These are phyloP conservation scores for Gleditsia sinensis DNA, from an alignment of 306 rosid species.

Conservation along the genomic window DNA sequence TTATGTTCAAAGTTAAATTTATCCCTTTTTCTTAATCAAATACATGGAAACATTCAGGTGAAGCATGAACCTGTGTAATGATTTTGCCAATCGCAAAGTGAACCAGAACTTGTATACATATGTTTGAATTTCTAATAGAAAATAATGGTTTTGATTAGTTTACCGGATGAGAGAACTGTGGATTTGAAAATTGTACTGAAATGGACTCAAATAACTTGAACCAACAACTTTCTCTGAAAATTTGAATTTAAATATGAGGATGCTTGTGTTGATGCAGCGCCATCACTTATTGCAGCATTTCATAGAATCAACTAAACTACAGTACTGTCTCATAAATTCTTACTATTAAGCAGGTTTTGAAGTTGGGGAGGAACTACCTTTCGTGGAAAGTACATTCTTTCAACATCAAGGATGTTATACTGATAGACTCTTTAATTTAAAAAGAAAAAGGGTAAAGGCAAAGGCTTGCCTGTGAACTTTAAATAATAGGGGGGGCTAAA, in stretches of 20 bases:
- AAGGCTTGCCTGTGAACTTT: conserved; percentile 33
- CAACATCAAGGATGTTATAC: conserved; percentile 24
- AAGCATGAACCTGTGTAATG: background rate
- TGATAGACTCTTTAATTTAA: conserved; percentile 24
- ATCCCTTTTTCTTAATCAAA: background rate
- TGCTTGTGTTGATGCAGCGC: background rate
- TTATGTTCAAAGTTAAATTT: conserved; percentile 18
- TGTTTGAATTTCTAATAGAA: background rate
- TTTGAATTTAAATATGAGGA: conserved; percentile 5
- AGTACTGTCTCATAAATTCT: conserved; percentile 24
- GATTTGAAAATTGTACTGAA: background rate
- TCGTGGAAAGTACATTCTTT: conserved; percentile 28
- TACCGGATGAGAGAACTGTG: background rate
- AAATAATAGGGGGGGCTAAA: conserved; percentile 30
- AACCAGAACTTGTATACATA: background rate
- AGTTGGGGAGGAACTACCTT: conserved; percentile 32
- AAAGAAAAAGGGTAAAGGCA: conserved; percentile 28
- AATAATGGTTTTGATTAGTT: background rate
- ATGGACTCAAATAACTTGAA: conserved; percentile 16
- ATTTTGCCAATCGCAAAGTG: background rate
- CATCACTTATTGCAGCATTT: conserved; percentile 1
- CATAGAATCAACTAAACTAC: background rate
- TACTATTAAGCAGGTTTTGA: conserved; percentile 29
- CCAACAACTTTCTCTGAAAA: background rate
- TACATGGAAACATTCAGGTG: conserved; percentile 1